These are phyloP conservation scores for Fraxinus excelsior DNA, from an alignment of 257 asterid species.

Conservation along the genomic window DNA sequence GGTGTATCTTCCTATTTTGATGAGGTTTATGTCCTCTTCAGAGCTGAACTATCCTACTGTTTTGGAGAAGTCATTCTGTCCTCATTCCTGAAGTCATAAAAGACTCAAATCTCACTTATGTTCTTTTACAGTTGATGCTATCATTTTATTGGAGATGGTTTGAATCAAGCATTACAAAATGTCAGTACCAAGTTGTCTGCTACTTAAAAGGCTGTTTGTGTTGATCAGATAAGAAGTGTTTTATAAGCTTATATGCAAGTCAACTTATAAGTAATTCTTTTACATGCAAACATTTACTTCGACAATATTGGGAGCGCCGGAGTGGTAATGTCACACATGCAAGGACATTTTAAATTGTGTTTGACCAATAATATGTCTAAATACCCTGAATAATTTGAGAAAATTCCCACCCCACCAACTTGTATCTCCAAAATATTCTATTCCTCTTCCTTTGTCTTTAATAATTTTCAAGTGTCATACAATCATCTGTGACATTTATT, in stretches of 20 bases:
- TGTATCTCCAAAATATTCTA: not conserved
- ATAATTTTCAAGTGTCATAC: not conserved
- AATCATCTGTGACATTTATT: slow-evolving; percentile 11
- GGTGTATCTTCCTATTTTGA: not conserved
- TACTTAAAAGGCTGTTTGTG: not conserved
- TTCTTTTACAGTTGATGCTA: slow-evolving; percentile 17
- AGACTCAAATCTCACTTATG: slow-evolving; percentile 7
- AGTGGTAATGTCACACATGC: slow-evolving; percentile 1
- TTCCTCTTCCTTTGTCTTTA: not conserved
- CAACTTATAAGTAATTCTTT: not conserved
- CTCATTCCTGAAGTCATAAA: slow-evolving; percentile 16
- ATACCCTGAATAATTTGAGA: not conserved
- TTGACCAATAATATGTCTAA: not conserved
- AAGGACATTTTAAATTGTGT: not conserved
- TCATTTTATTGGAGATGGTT: slow-evolving; percentile 10
- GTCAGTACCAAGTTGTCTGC: not conserved
- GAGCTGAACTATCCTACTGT: not conserved
- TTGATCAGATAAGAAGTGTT: slow-evolving; percentile 4
- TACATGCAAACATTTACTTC: not conserved
- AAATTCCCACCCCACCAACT: not conserved
- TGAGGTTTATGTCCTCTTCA: not conserved
- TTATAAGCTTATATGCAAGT: not conserved
- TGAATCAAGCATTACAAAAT: not conserved
- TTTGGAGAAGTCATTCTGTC: slow-evolving; percentile 13
- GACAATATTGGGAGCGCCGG: not conserved